Conservation (phyloP, 768 basidiomycete genomes). For the Phylloporus sp. region DNA sequence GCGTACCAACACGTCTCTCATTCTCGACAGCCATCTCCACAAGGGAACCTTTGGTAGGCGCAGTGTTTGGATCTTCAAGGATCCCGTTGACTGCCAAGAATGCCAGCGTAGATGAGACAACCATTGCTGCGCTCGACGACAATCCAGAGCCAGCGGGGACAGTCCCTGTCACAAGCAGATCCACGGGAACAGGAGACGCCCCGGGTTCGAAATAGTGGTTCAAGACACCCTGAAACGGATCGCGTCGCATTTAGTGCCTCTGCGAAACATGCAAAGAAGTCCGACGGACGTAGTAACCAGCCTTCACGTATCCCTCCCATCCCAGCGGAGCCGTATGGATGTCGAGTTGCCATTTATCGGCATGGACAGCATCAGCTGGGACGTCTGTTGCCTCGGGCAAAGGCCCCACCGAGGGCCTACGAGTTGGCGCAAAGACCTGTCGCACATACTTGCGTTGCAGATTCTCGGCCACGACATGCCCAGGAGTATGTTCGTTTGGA, state of each 20-base stretch:
- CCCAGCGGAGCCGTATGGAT: conserved; percentile 60
- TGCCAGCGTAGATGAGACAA: conserved; percentile 79
- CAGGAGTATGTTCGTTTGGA: conserved; percentile 32
- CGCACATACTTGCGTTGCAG: conserved; percentile 55
- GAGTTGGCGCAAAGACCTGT: conserved; percentile 55
- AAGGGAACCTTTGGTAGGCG: conserved; percentile 58
- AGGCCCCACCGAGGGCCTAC: conserved; percentile 23
- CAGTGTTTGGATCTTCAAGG: conserved; percentile 23
- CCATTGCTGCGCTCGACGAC: conserved; percentile 87
- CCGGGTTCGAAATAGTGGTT: conserved; percentile 51
- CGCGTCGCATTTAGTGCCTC: background rate
- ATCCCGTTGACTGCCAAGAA: conserved; percentile 78
- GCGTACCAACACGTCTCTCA: conserved; percentile 72
- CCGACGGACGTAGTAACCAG: conserved; percentile 69
- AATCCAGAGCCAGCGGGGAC: conserved; percentile 87
- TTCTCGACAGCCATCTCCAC: conserved; percentile 81
- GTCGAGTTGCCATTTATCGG: conserved; percentile 66
- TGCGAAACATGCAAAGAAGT: too few species aligned
- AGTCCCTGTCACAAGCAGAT: conserved; percentile 73
- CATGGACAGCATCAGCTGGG: conserved; percentile 33
- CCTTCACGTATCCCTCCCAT: conserved; percentile 89
- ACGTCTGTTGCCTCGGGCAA: conserved; percentile 31
- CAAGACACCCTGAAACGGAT: conserved; percentile 53
- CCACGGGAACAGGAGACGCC: conserved; percentile 52
- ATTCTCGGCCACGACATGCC: conserved; percentile 62